Evolutionary conservation across 768 basidiomycete genomes (phyloP).

Genomic region (Phylloporus scabripes): DNA sequence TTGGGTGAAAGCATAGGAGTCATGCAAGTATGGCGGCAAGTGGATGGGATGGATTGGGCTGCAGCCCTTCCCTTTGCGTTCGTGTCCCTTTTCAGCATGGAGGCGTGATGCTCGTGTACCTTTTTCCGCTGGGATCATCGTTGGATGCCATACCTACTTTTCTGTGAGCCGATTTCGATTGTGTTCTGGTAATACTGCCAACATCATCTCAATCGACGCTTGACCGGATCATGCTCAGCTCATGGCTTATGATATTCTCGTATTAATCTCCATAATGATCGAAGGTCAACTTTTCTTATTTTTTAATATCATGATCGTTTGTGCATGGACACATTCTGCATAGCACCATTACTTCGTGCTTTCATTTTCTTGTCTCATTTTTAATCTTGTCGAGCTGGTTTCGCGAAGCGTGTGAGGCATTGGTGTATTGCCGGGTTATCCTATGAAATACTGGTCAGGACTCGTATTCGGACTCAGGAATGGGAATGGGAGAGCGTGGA

Average conservation of each 20-base stretch:
- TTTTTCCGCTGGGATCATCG: slow-evolving; percentile 37
- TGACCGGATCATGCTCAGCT: slow-evolving; percentile 71
- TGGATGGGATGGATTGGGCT: slow-evolving; percentile 58
- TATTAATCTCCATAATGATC: slow-evolving; percentile 29
- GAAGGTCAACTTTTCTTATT: not conserved
- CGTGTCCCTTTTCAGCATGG: not conserved
- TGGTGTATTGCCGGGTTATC: not conserved
- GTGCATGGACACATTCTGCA: not conserved
- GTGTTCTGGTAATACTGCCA: slow-evolving; percentile 20
- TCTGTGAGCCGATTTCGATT: slow-evolving; percentile 46
- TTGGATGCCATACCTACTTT: slow-evolving; percentile 65
- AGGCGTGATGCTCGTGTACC: not conserved
- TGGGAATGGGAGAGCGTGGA: not conserved
- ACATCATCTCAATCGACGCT: slow-evolving; percentile 6
- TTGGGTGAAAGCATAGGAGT: slow-evolving; percentile 37
- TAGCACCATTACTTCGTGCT: not conserved
- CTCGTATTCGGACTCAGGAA: not conserved
- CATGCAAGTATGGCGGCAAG: slow-evolving; percentile 64
- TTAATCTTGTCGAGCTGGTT: not conserved
- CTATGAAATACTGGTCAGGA: not conserved
- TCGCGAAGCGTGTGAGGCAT: not conserved
- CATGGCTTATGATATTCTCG: slow-evolving; percentile 84
- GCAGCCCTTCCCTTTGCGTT: slow-evolving; percentile 69
- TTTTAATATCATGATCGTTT: not conserved
- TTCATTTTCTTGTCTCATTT: not conserved